Base-by-base conservation (phyloP, 352 stramenopile species). In the Globisporangium barbulae region DNA sequence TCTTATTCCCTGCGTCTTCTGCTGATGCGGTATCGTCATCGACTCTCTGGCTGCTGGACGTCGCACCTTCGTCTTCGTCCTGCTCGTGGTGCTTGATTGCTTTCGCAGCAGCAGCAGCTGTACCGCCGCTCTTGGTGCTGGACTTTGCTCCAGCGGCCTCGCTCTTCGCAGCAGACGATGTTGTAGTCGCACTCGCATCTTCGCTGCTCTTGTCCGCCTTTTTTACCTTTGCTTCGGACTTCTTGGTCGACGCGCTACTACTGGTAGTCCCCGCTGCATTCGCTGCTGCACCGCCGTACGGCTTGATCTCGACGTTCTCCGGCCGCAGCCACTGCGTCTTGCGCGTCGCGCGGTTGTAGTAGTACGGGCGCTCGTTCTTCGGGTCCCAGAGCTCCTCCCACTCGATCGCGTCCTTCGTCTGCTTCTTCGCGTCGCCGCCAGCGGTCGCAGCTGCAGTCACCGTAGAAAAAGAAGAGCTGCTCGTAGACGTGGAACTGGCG, bases 301-400 rank as follows among this genome's bases (percentile, higher is more conserved):
- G 81, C 53, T 91, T 91, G 59, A 94, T 89, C 41, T 88, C 70
- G 12, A 96, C 87, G 21, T 71, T 65, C 65, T 94, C 78, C 10
- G 87, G 87, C n/a, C 74, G 73, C 55, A 83, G 74, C 87, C 87
- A 96, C 65, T 94, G 85, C 22, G 83, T 93, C 72, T 93, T 93
- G 22, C 83, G 80, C 5, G 69, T 89, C 53, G 74, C 62, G 56
- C 85, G 87, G 73, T 96, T 90, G 75, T 91, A 92, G 70, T 96
- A 96, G 69, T 96, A 96, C 25, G 85, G 66, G 37, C 85, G 85
- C 61, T 90, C 72, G 59, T 90, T 96, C 77, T 92, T 94, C 22
- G 85, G 83, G 63, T 96, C 87, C 81, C 85, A 93, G 3, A 93
- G 78, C 63, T 96, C 85, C 65, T 96, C 87, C 87, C 87, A 96